Evolutionary conservation across 768 basidiomycete species (phyloP), one percentile per base, ranked within the genome.

Genomic region (Phaeolepiota aurea): DNA sequence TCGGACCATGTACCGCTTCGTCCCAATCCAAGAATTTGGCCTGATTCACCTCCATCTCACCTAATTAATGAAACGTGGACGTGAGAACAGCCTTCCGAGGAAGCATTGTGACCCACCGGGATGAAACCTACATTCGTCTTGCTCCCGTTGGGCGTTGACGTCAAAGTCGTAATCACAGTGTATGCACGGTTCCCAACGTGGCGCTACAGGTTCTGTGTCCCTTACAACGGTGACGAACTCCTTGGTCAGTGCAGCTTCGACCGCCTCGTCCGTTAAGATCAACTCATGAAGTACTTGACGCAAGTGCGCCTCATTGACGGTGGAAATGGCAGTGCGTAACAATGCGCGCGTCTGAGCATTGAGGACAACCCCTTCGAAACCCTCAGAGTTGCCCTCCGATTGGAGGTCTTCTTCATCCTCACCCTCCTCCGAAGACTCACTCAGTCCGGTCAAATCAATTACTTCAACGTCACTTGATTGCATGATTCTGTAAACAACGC

Each of bases 121-220:
- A 59, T 78, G 76, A 47, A 71, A 75, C 13, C 44, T 34, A 44
- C 76, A 79, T 43, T 71, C 71, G 2, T 56, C 61, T 3, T 64
- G 58, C 14, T 54, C 62, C 33, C 66, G 55, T 32, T 53, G 45
- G 3, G 49, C 53, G 10, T 62, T 61, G 32, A 60, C 54, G 44
- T 76, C 74, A 45, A 63, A 75, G 37, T 74, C 69, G 39, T 65
- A 63, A 14, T 62, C 55, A 45, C 76, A 77, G 44, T 70, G 68
- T 4, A 43, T 55, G 48, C 76, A 76, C 3, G 49, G 56, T 37
- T 69, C 66, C 69, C 70, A 75, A 20, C 69, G 65, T 11, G 68
- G 58, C 10, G 68, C 54, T 12, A 69, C 48, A 25, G 57, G 58
- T 20, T 53, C 55, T 30, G 55, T 62, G 25, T 59, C 57, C 25